Base-by-base conservation (phyloP, 306 rosid species). In the Dalbergia oliveri region DNA sequence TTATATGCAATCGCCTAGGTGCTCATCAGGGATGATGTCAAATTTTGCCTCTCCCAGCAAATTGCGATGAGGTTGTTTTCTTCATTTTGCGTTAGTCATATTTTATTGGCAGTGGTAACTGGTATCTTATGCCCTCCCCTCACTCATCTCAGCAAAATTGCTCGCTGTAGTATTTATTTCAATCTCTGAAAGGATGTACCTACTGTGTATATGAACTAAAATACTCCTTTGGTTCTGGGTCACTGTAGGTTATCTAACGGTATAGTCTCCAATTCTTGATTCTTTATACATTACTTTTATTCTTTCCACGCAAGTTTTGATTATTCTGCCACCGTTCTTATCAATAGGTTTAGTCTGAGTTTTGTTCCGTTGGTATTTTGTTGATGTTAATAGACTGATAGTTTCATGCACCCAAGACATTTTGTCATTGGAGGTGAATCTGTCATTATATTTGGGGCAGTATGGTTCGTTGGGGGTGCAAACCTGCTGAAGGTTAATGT, bases 301-400 rank as follows among this genome's bases (percentile, higher is more conserved):
- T 76, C 71, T 61, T 72, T 39, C 72, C 34, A 5, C 43, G 61
- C 15, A 13, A 54, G 33, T 68, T 56, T 49, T 26, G 41, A 57
- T 41, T 33, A 56, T 47, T 66, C 56, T 15, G 60, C 34, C 57
- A 41, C 58, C 66, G 61, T 59, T 77, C 66, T 66, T 34, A 12
- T 37, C n/a, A 61, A 9, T 81, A 21, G 63, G 41, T 58, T 66
- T 49, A 66, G 63, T 49, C 59, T 77, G 39, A 44, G 68, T 77
- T 77, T 13, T 59, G 15, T 12, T 12, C 15, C 13, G 18, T 39
- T 75, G 64, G 47, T 16, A 16, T 66, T 74, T 60, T 10, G 51
- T 68, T 10, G 31, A 69, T 74, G 54, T 44, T 37, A 43, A 59
- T 47, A 66, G 69, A 18, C 61, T 35, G 66, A 54, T 47, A 23